Base-by-base conservation (phyloP, 2,329 filamentous ascomycete genomes). In the Immersiporthe knoxdaviesiana region DNA sequence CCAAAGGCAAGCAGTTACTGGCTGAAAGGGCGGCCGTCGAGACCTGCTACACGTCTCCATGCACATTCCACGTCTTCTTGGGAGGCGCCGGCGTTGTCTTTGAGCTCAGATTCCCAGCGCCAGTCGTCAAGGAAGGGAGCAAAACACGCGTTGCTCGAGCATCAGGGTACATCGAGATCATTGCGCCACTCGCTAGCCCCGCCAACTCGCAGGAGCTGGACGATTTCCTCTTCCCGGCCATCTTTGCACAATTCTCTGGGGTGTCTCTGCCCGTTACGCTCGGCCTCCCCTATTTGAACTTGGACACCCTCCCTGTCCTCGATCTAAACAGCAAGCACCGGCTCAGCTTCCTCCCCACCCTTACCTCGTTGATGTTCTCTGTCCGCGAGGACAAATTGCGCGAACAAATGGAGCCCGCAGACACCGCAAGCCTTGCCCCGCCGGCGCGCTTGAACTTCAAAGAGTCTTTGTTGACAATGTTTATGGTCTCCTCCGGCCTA, bases 391-490 rank as follows among this genome's bases (percentile, higher is more conserved):
- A 78, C 66, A 67, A 64, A 2, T 66, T 81, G 1, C 80, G 82
- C 3, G 75, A 79, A 0, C 68, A 72, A 1, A 67, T 72, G 4
- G 68, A 75, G 16, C 67, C 68, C 21, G 69, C 70, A 1, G 72
- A 68, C 35, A 16, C 16, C 12, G 54, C 59, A 27, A 71, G 72
- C n/a, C 72, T 79, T 21, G 70, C 76, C 6, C 54, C 75, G 0
- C 77, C 81, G 3, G 68, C 75, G 3, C 79, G 82, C 0, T 73
- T 83, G 64, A 82, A 83, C 72, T 82, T 86, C 74, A 85, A 85
- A 70, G 82, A 85, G 69, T 82, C 83, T 0, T 66, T 86, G 14
- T 82, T 82, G 68, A 80, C 80, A 44, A 81, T 86, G 74, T 82
- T 84, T 72, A 83, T 82, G 80, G 69, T 83, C 32, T 74, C 79